Conservation (phyloP, 257 asterid species). For the Capsicum rhomboideum region DNA sequence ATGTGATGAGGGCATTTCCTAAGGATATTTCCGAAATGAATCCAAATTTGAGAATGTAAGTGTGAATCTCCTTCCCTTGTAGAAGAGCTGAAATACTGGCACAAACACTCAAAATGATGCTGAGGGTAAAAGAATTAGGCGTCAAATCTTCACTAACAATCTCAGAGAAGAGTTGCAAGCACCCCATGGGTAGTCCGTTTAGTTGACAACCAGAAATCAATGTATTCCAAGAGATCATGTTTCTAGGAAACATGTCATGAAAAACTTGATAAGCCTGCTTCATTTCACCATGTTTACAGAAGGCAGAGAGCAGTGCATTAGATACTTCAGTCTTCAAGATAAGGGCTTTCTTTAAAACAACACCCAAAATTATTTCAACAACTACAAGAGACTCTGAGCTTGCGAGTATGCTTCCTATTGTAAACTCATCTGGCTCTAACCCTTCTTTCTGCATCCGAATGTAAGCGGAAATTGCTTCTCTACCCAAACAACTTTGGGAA, state of each 20-base stretch:
- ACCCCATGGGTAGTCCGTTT: conserved; percentile 43
- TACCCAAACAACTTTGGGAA: conserved; percentile 31
- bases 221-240: conserved; percentile 84
- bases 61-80: conserved; percentile 64
- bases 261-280: conserved; percentile 44
- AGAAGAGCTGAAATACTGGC: conserved; percentile 46
- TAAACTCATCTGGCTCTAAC: conserved; percentile 61
- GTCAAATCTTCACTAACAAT: conserved; percentile 19
- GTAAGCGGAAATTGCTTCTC: conserved; percentile 36
- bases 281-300: conserved; percentile 39
- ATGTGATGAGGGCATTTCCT: conserved; percentile 56
- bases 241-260: conserved; percentile 31
- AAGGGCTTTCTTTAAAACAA: conserved; percentile 46
- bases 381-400: conserved; percentile 29
- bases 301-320: conserved; percentile 68
- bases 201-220: conserved; percentile 57
- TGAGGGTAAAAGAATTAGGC: conserved; percentile 70
- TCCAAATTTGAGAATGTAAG: conserved; percentile 33
- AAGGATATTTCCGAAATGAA: conserved; percentile 44
- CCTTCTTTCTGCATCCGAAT: conserved; percentile 51
- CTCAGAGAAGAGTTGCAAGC: conserved; percentile 41
- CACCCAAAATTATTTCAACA: conserved; percentile 59
- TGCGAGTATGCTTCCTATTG: conserved; percentile 66
- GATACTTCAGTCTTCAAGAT: conserved; percentile 54
- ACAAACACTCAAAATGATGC: conserved; percentile 62